A percentile compares a stretch with the other conserved stretches of the same genome.
These are phyloP conservation scores for Leptographium wingfieldii DNA, from an alignment of 2,329 filamentous ascomycete genomes.

Conservation along the genomic window DNA sequence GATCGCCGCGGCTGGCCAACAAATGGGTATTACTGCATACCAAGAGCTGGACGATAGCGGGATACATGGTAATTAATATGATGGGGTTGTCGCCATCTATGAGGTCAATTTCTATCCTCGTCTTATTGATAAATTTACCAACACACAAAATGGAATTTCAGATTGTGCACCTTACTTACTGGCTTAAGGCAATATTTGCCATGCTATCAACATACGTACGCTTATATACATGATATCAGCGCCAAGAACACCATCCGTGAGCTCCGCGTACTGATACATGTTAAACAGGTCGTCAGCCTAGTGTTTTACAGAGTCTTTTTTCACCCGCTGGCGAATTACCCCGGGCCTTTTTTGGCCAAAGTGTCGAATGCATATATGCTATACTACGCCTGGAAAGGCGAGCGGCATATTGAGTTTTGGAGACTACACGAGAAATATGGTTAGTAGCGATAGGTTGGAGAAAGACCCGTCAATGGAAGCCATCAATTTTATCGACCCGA, in stretches of 20 bases:
- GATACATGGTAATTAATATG: neutral
- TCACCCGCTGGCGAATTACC: conserved; percentile 52
- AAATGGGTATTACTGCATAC: neutral
- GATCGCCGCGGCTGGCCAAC: neutral
- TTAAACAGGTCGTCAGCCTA: conserved; percentile 24
- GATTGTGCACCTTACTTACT: neutral
- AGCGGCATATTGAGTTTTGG: conserved; percentile 62
- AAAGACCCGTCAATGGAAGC: neutral
- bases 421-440: conserved; percentile 61
- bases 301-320: conserved; percentile 47
- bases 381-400: conserved; percentile 63
- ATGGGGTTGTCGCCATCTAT: neutral
- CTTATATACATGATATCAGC: too few species aligned
- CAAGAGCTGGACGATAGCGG: neutral
- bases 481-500: neutral
- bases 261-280: neutral
- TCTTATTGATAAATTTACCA: neutral
- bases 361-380: conserved; percentile 53
- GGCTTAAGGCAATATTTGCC: neutral
- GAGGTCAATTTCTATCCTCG: neutral
- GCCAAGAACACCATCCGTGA: neutral
- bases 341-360: conserved; percentile 50
- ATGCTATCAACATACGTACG: neutral
- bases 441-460: conserved; percentile 15
- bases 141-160: neutral